Base-by-base conservation (phyloP, 2,329 filamentous ascomycete genomes). In the Verticillium isaacii region DNA sequence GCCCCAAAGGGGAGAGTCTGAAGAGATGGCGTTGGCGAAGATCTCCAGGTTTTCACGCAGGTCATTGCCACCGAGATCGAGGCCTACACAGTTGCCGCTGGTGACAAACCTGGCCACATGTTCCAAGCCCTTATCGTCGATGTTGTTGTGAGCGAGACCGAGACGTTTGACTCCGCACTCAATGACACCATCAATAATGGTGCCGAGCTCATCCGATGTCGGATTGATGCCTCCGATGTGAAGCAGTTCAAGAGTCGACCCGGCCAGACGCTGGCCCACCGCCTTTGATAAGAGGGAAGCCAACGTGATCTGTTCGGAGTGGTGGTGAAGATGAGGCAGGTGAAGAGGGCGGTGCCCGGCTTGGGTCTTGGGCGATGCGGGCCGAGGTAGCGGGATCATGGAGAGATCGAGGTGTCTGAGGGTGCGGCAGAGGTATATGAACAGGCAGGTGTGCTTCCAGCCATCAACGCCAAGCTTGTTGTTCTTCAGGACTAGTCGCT, bases 401-500 rank as follows among this genome's bases (percentile, higher is more conserved):
- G 93, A 96, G 32, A 98, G 74, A 73, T 99, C 95, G 29, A 98
- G 84, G 6, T 85, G 89, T 73, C 93, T 93, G 61, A 99, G 80
- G 1, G 93, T 93, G 64, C 88, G 89, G 68, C 92, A 97, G 80
- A 97, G 89, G 75, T 97, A 92, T 59, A 97, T 82, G 72, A 98
- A 99, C 7, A 97, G 80, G 50, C 89, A 90, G 62, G 98, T 88
- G 71, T 98, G 88, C 69, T 89, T 93, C 95, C 95, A 99, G 17
- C 94, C 95, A 65, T 96, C 90, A 0, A 83, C 81, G 0, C 92
- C 90, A 63, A 98, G 89, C 69, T 93, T 94, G 72, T 98, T 98
- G 75, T 96, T 92, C 76, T 96, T 97, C 52, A 99, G 77, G 1
- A 92, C 90, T 7, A 99, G 78, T 64, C 92, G 90, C 77, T 97